phyloP scores from a whole-genome alignment of 441 rosid species.

The Lagerstroemia fauriei region DNA sequence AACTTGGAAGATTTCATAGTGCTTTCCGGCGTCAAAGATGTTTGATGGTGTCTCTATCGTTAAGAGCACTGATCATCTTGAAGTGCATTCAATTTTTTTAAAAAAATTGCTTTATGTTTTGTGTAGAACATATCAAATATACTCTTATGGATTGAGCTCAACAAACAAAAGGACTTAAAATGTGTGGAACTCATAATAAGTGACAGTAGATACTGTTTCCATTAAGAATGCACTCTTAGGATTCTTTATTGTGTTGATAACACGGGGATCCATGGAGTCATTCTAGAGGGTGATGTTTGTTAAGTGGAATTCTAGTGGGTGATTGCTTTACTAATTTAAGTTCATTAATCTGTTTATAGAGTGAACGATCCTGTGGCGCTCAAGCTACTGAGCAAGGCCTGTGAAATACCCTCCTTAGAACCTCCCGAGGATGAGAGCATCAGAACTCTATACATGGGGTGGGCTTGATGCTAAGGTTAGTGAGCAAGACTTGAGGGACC shows the following conservation, averaged over 20 bases:
- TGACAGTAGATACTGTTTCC: neutral
- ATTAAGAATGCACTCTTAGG: no score
- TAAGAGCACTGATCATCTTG: neutral
- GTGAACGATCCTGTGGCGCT: conserved; percentile 90
- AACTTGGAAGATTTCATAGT: neutral
- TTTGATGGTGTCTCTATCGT: neutral
- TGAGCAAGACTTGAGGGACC: conserved; percentile 85
- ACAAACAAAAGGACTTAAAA: neutral
- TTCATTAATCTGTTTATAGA: conserved; percentile 41
- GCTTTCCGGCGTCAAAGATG: neutral
- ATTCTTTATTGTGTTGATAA: neutral
- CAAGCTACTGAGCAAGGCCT: conserved; percentile 87
- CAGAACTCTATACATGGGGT: conserved; percentile 84
- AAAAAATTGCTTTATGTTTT: neutral
- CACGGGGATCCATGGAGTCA: neutral
- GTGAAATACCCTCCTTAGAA: conserved; percentile 92
- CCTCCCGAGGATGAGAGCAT: conserved; percentile 90
- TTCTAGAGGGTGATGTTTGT: neutral
- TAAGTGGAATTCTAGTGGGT: no score
- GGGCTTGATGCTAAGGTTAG: conserved; percentile 82
- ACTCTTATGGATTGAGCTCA: neutral
- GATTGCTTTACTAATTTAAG: neutral
- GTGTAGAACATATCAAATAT: neutral
- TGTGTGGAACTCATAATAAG: neutral
- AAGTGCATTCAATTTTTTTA: neutral